These are phyloP conservation scores for Microcos paniculata DNA, from an alignment of 345 rosid species.

Conservation along the genomic window DNA sequence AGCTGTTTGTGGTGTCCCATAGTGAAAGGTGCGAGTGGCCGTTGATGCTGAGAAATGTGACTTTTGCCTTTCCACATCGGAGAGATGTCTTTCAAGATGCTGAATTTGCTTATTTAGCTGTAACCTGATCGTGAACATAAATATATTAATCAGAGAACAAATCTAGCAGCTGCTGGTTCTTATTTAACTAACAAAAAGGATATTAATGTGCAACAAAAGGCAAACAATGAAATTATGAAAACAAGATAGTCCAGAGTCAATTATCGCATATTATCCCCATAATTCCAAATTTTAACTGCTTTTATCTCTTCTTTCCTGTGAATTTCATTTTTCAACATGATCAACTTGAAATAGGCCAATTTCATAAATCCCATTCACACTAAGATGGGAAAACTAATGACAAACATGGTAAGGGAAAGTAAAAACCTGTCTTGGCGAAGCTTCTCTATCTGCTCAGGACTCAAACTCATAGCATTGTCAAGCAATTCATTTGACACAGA, in stretches of 20 bases:
- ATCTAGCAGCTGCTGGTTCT: constrained; percentile 17
- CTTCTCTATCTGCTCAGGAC: constrained; percentile 59
- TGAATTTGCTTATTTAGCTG: constrained; percentile 79
- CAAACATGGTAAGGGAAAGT: neutral
- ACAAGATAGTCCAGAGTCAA: neutral
- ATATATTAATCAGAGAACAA: constrained; percentile 22
- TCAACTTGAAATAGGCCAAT: constrained; percentile 8
- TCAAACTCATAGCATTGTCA: constrained; percentile 65
- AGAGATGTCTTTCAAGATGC: constrained; percentile 62
- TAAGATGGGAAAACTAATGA: constrained; percentile 10
- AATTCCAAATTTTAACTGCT: neutral
- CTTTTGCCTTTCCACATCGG: constrained; percentile 57
- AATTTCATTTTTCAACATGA: constrained; percentile 10
- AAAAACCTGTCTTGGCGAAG: constrained; percentile 87
- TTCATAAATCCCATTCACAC: neutral
- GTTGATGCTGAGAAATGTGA: constrained; percentile 69
- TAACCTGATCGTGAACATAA: constrained; percentile 45
- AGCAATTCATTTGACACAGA: constrained; percentile 90
- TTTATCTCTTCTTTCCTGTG: constrained; percentile 14
- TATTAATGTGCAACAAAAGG: constrained; percentile 1
- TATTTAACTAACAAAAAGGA: constrained; percentile 14
- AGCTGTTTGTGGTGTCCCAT: constrained; percentile 67
- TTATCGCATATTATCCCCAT: neutral
- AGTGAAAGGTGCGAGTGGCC: constrained; percentile 37
- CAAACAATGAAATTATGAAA: constrained; percentile 1